A percentile compares a stretch with the other conserved stretches of the same genome.
Evolutionary conservation across 1,284 basidiomycete genomes (phyloP).

Genomic region (Crepidotus sp.): DNA sequence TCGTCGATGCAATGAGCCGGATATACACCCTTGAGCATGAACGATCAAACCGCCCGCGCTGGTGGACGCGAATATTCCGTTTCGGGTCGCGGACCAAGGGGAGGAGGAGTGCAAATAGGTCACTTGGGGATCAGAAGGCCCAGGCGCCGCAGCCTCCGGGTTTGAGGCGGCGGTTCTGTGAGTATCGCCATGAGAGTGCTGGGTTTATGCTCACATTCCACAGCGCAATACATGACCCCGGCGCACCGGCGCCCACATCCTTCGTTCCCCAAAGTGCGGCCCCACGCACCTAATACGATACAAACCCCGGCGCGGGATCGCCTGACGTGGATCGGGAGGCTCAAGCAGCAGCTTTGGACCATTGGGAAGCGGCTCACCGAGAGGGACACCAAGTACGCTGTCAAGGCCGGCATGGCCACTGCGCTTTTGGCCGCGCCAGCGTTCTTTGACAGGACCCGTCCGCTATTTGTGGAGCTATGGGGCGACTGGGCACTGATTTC

Average conservation of each 20-base stretch:
- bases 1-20: slow-evolving; percentile 75
- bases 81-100: slow-evolving; percentile 12
- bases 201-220: slow-evolving; percentile 11
- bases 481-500: slow-evolving; percentile 96
- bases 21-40: slow-evolving; percentile 58
- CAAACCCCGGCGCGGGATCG: slow-evolving; percentile 62
- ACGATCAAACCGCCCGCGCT: slow-evolving; percentile 30
- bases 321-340: slow-evolving; percentile 49
- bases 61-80: slow-evolving; percentile 31
- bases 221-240: slow-evolving; percentile 57
- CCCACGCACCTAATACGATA: slow-evolving; percentile 77
- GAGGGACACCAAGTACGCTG: slow-evolving; percentile 77
- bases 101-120: slow-evolving; percentile 9
- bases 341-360: slow-evolving; percentile 71
- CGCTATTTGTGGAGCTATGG: slow-evolving; percentile 71
- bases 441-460: slow-evolving; percentile 73
- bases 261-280: slow-evolving; percentile 74
- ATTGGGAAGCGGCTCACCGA: slow-evolving; percentile 63
- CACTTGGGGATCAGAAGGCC: slow-evolving; percentile 8
- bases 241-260: slow-evolving; percentile 50
- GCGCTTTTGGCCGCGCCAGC: slow-evolving; percentile 80
- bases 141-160: not conserved
- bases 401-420: slow-evolving; percentile 80
- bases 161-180: slow-evolving; percentile 31
- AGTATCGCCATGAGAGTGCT: slow-evolving; percentile 18